Evolutionary conservation across 306 rosid genomes (phyloP).

Genomic region (Gillenia trifoliata): DNA sequence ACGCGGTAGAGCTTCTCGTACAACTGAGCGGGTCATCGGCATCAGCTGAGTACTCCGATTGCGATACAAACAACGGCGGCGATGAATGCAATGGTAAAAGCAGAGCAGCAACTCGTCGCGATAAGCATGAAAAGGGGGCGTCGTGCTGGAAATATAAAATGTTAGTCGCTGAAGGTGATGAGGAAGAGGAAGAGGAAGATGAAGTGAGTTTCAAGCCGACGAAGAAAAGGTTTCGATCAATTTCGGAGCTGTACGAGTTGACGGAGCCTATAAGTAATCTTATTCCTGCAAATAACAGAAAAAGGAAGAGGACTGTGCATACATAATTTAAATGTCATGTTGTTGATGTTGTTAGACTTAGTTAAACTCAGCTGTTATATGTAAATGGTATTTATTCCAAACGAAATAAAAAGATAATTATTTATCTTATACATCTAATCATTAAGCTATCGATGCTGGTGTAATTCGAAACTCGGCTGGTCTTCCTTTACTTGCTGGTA

Average conservation of each 20-base stretch:
- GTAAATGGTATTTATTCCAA: too few species aligned
- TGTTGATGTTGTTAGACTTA: background rate
- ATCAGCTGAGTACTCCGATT: background rate
- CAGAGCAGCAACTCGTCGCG: background rate
- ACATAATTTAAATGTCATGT: background rate
- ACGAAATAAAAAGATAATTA: too few species aligned
- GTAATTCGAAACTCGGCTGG: too few species aligned
- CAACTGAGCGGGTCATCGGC: background rate
- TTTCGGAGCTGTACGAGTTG: background rate
- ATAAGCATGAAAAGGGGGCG: too few species aligned
- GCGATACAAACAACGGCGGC: background rate
- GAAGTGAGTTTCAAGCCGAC: background rate
- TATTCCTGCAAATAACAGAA: background rate
- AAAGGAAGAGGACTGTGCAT: background rate
- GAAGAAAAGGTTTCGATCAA: background rate
- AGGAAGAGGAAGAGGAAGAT: background rate
- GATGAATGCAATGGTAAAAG: background rate
- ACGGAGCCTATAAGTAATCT: background rate
- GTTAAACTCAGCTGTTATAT: background rate
- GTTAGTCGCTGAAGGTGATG: background rate
- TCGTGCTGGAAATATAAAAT: too few species aligned
- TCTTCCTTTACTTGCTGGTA: too few species aligned
- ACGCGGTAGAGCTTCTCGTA: background rate
- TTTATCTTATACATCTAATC: too few species aligned
- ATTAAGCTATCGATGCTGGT: too few species aligned